Conservation (phyloP, 352 stramenopile species). For the Phytophthora rubi region DNA sequence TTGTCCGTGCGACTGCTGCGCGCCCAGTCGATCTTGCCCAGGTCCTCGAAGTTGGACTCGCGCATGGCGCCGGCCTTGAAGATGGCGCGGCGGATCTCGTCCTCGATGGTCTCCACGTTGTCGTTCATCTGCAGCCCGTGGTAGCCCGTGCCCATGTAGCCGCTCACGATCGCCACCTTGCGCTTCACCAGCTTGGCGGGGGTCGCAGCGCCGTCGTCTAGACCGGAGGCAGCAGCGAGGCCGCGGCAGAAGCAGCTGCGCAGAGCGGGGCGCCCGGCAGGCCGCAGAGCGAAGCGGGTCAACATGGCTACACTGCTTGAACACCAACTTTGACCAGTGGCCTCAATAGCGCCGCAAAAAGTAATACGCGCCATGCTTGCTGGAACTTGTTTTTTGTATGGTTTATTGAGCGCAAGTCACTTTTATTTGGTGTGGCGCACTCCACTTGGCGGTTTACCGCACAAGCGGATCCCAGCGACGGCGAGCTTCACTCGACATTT, state of each 20-base stretch:
- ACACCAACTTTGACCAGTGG: constrained; percentile 17
- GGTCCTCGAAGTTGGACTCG: constrained; percentile 88
- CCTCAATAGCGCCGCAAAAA: constrained; percentile 3
- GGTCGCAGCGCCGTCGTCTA: constrained; percentile 6
- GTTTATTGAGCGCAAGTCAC: constrained; percentile 6
- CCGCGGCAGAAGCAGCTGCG: constrained; percentile 16
- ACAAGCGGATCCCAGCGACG: not conserved
- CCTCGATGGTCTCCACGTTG: constrained; percentile 85
- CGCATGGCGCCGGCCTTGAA: constrained; percentile 83
- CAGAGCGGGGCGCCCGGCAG: constrained; percentile 12
- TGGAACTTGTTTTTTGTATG: constrained; percentile 8
- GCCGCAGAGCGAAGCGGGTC: constrained; percentile 30
- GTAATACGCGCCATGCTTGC: not conserved
- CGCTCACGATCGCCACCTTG: constrained; percentile 87
- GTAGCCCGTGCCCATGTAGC: constrained; percentile 86
- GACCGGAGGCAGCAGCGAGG: constrained; percentile 5
- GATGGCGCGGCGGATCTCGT: constrained; percentile 80
- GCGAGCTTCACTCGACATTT: constrained; percentile 30
- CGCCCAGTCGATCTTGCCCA: constrained; percentile 91
- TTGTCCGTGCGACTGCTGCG: constrained; percentile 93
- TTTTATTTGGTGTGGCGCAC: constrained; percentile 13
- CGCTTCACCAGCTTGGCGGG: constrained; percentile 75
- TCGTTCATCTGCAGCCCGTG: constrained; percentile 83
- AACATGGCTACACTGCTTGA: constrained; percentile 19
- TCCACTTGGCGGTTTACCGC: not conserved